phyloP scores from a whole-genome alignment of 1,139 yeast genomes.

The Lodderomyces margitis region DNA sequence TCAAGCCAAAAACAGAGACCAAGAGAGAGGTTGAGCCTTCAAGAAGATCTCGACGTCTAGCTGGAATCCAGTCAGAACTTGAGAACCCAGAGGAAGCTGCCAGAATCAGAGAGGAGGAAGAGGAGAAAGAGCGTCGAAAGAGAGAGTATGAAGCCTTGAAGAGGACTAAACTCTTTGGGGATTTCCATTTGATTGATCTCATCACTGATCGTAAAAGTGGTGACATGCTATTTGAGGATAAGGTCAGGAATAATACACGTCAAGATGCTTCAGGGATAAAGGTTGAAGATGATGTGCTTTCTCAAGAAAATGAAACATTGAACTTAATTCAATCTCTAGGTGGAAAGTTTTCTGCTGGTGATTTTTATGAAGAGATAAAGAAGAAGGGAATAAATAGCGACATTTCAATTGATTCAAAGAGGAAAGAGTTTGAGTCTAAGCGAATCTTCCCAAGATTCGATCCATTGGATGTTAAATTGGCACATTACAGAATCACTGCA shows the following conservation, averaged over 20 bases:
- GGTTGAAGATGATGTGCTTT: constrained; percentile 16
- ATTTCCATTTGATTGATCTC: constrained; percentile 58
- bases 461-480: constrained; percentile 70
- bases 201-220: constrained; percentile 41
- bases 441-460: constrained; percentile 54
- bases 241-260: constrained; percentile 24
- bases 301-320: constrained; percentile 34
- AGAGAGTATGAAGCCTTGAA: constrained; percentile 52
- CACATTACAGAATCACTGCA: constrained; percentile 71
- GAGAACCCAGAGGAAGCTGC: constrained; percentile 37
- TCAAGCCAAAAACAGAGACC: constrained; percentile 16
- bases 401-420: constrained; percentile 39
- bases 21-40: constrained; percentile 40
- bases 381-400: constrained; percentile 26
- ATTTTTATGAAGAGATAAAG: constrained; percentile 59
- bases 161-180: constrained; percentile 58
- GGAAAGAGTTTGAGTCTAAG: constrained; percentile 53
- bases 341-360: constrained; percentile 70
- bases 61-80: constrained; percentile 52
- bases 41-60: constrained; percentile 63
- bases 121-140: constrained; percentile 29
- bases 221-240: constrained; percentile 28
- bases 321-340: constrained; percentile 45
- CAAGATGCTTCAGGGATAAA: constrained; percentile 9
- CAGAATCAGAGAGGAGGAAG: constrained; percentile 35